These are phyloP conservation scores for Micractinium sp. DNA, from an alignment of 139 green algal genomes.

Conservation along the genomic window DNA sequence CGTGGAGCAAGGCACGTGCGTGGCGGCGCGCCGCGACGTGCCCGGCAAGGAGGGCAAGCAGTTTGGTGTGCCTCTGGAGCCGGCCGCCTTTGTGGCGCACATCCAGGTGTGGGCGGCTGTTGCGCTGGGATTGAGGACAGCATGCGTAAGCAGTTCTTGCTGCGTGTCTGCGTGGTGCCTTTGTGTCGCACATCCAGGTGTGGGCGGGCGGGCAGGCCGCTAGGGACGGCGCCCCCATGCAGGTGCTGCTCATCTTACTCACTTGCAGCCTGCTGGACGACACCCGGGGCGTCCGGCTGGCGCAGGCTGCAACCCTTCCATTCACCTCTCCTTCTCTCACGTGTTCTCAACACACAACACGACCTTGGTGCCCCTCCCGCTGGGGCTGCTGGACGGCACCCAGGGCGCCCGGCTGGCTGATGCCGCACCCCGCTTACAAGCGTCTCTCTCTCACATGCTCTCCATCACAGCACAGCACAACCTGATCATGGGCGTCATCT, in stretches of 20 bases:
- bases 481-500: background rate
- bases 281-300: background rate
- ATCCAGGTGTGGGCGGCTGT: conserved; percentile 17
- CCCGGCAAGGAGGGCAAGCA: conserved; percentile 96
- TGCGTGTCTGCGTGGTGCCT: too few relatives aligned
- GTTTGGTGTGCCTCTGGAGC: conserved; percentile 85
- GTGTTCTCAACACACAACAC: too few relatives aligned
- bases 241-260: too few relatives aligned
- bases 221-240: too few relatives aligned
- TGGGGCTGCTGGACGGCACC: background rate
- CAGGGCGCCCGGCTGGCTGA: background rate
- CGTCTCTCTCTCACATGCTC: background rate
- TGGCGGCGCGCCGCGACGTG: conserved; percentile 83
- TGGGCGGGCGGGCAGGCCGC: too few relatives aligned
- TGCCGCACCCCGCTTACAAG: background rate
- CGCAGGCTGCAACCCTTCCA: background rate
- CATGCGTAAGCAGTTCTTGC: too few relatives aligned
- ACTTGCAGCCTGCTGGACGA: background rate
- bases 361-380: background rate
- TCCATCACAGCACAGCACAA: background rate
- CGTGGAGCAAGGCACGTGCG: conserved; percentile 80
- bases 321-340: background rate
- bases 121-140: background rate
- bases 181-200: too few relatives aligned
- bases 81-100: conserved; percentile 63